A percentile compares a stretch with the other conserved stretches of the same genome.
phyloP scores from a whole-genome alignment of 352 stramenopile species.

The Phytophthora idaei region DNA sequence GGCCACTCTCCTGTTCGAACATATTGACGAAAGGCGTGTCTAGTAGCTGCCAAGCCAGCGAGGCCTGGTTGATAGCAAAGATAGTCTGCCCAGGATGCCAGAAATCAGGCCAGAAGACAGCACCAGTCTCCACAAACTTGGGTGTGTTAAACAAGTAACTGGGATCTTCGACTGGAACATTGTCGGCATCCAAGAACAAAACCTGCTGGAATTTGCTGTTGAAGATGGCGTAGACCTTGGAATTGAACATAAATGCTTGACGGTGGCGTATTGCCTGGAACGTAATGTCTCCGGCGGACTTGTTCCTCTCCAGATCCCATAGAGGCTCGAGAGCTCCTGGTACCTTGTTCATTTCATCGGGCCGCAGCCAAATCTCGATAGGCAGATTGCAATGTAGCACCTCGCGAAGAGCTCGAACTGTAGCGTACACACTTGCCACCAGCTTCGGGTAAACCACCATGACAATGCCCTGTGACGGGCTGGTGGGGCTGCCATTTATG shows the following conservation, averaged over 20 bases:
- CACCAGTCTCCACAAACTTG: constrained; percentile 19
- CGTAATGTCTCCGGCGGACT: constrained; percentile 22
- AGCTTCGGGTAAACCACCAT: constrained; percentile 62
- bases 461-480: constrained; percentile 38
- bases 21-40: constrained; percentile 54
- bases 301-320: constrained; percentile 20
- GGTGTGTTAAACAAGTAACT: constrained; percentile 52
- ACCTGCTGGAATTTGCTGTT: constrained; percentile 49
- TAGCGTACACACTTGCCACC: constrained; percentile 37
- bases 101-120: constrained; percentile 33
- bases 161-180: constrained; percentile 49
- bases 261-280: constrained; percentile 32
- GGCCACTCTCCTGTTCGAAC: constrained; percentile 72
- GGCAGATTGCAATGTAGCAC: constrained; percentile 43
- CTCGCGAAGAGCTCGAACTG: constrained; percentile 35
- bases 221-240: constrained; percentile 55
- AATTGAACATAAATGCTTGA: constrained; percentile 42
- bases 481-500: not conserved
- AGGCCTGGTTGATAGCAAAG: constrained; percentile 28
- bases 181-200: constrained; percentile 67
- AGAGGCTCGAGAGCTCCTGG: constrained; percentile 24
- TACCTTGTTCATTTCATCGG: constrained; percentile 39
- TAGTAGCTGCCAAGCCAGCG: constrained; percentile 49
- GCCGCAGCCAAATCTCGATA: constrained; percentile 59
- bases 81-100: constrained; percentile 31